phyloP scores from a whole-genome alignment of 768 basidiomycete species.

The Serpula lacrymans region DNA sequence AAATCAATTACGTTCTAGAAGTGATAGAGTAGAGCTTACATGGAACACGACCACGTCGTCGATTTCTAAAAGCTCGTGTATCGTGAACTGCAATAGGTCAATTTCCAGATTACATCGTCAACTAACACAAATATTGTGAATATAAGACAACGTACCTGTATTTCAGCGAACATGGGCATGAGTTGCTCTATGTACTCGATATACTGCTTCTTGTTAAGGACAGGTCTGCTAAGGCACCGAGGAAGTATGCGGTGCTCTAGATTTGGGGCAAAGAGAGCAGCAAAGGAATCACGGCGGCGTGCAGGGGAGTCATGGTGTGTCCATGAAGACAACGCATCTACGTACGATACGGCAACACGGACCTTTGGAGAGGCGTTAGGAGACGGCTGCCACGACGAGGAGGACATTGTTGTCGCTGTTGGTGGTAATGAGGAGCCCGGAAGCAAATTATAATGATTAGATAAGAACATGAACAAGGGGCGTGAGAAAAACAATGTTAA shows the following conservation, averaged over 20 bases:
- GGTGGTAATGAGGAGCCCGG: no score
- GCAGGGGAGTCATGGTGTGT: no score
- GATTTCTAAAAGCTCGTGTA: slow-evolving; percentile 32
- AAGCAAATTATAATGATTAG: no score
- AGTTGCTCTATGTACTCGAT: slow-evolving; percentile 27
- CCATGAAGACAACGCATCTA: slow-evolving; percentile 30
- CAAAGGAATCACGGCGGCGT: slow-evolving; percentile 21
- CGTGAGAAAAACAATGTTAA: no score
- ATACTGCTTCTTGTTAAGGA: slow-evolving; percentile 35
- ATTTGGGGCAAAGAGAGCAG: slow-evolving; percentile 29
- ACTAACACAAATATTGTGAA: no score
- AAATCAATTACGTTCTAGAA: no score
- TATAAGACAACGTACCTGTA: slow-evolving; percentile 31
- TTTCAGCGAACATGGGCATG: slow-evolving; percentile 23
- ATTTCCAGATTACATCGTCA: slow-evolving; percentile 1
- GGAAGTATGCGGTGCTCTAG: slow-evolving; percentile 37
- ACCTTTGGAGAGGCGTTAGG: slow-evolving; percentile 30
- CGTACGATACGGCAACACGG: slow-evolving; percentile 30
- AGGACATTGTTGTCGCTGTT: no score
- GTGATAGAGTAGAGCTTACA: slow-evolving; percentile 21
- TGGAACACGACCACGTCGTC: slow-evolving; percentile 28
- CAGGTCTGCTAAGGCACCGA: slow-evolving; percentile 29
- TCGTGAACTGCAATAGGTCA: slow-evolving; percentile 15
- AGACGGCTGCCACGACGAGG: no score
- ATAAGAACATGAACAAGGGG: no score